Evolutionary conservation across 768 basidiomycete species (phyloP).

Genomic region (Tephrocybe sp.): DNA sequence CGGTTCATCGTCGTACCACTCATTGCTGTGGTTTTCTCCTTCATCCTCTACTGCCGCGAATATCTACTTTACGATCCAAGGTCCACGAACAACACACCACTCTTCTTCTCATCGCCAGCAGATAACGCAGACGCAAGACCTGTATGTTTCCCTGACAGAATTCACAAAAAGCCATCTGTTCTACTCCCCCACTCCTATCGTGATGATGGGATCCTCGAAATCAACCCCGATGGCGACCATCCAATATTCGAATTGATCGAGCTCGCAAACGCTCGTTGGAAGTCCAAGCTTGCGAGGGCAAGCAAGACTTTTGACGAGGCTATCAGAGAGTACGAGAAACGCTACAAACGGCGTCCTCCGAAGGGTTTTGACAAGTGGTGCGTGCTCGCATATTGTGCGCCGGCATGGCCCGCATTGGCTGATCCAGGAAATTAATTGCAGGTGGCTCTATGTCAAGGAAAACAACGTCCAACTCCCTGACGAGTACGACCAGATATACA

Average conservation of each 20-base stretch:
- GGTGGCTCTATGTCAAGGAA: conserved; percentile 47
- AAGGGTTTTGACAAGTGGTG: conserved; percentile 89
- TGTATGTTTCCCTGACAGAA: conserved; percentile 1
- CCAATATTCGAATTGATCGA: conserved; percentile 79
- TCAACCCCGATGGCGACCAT: conserved; percentile 47
- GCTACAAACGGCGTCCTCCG: conserved; percentile 81
- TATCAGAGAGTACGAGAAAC: conserved; percentile 69
- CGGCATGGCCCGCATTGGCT: neutral
- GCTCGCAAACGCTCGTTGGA: conserved; percentile 67
- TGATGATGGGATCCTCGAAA: conserved; percentile 40
- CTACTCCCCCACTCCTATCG: conserved; percentile 35
- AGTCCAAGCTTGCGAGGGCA: conserved; percentile 57
- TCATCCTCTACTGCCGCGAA: conserved; percentile 15
- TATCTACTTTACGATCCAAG: neutral
- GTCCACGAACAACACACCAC: neutral
- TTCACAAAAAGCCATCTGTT: neutral
- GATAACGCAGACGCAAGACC: conserved; percentile 1
- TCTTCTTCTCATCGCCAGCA: neutral
- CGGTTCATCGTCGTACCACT: conserved; percentile 13
- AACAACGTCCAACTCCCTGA: conserved; percentile 50
- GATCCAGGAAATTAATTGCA: conserved; percentile 12
- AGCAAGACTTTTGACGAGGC: conserved; percentile 77
- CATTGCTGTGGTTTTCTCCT: conserved; percentile 12
- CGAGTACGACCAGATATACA: conserved; percentile 53
- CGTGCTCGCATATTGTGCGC: conserved; percentile 24